Evolutionary conservation across 169 alveolate species (phyloP).

Genomic region (Theileria orientalis): DNA sequence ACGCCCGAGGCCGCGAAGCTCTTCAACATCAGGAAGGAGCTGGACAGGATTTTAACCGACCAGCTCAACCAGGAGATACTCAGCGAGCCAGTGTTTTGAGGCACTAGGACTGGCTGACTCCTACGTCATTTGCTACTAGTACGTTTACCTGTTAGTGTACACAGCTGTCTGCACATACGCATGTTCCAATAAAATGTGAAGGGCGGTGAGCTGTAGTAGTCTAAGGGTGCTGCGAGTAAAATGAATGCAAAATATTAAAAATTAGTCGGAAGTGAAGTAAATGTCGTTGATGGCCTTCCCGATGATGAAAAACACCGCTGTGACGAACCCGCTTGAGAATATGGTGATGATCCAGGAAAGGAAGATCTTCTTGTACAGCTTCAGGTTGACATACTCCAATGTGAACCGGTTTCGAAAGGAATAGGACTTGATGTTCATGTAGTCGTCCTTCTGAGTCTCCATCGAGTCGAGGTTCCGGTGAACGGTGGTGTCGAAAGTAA

Average conservation of each 20-base stretch:
- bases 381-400: conserved; percentile 44
- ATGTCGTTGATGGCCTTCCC: not conserved
- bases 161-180: too few species aligned
- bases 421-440: not conserved
- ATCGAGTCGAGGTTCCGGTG: not conserved
- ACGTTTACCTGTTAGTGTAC: too few species aligned
- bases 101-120: too few species aligned
- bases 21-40: conserved; percentile 46
- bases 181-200: too few species aligned
- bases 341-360: conserved; percentile 63
- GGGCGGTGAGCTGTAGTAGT: too few species aligned
- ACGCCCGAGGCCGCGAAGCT: conserved; percentile 60
- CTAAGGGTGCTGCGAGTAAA: too few species aligned
- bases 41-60: conserved; percentile 44
- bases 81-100: not conserved
- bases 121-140: too few species aligned
- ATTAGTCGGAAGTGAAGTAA: not conserved
- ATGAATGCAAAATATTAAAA: too few species aligned
- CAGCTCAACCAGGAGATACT: conserved; percentile 24
- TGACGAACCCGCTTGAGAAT: conserved; percentile 47
- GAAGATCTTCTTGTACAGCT: conserved; percentile 58
- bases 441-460: not conserved
- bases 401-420: conserved; percentile 10
- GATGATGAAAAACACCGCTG: conserved; percentile 9
- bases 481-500: not conserved